Conservation (phyloP, 1,284 basidiomycete genomes). For the Erythrobasidium hasegawianum region DNA sequence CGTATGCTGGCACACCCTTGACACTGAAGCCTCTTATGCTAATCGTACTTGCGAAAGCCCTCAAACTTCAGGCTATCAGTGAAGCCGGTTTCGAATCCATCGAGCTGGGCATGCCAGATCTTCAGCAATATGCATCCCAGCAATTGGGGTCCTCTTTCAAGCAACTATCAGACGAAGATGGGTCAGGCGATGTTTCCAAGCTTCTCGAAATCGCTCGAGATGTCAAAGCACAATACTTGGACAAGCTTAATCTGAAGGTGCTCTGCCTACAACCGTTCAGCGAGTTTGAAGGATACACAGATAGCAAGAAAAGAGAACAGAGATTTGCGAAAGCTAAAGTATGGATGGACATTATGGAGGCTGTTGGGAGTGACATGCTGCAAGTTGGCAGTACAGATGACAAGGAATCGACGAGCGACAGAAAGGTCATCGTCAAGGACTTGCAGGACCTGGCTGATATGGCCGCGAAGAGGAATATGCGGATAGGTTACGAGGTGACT, state of each 20-base stretch:
- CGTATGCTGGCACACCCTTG: constrained; percentile 8
- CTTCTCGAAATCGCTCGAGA: constrained; percentile 31
- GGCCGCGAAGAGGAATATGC: constrained; percentile 26
- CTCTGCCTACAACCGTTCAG: constrained; percentile 36
- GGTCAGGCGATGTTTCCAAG: constrained; percentile 7
- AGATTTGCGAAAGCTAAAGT: constrained; percentile 31
- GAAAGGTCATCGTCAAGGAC: constrained; percentile 24
- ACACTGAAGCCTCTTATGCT: background rate
- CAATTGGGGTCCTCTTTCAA: constrained; percentile 12
- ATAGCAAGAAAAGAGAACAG: constrained; percentile 23
- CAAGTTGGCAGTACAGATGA: constrained; percentile 31
- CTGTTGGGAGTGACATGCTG: constrained; percentile 32
- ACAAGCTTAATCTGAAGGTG: constrained; percentile 21
- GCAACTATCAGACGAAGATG: constrained; percentile 31
- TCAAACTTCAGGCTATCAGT: constrained; percentile 36
- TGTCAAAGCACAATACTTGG: constrained; percentile 7
- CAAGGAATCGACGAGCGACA: constrained; percentile 22
- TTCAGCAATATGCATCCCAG: constrained; percentile 35
- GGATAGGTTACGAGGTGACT: constrained; percentile 36
- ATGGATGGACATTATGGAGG: constrained; percentile 35
- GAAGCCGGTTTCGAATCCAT: constrained; percentile 40
- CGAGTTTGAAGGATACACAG: constrained; percentile 36
- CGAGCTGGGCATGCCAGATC: constrained; percentile 41
- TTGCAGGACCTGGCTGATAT: constrained; percentile 32
- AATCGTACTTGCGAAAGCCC: constrained; percentile 1